phyloP scores from a whole-genome alignment of 192 early-diverging fungal genomes.

The Linnemannia zychae region DNA sequence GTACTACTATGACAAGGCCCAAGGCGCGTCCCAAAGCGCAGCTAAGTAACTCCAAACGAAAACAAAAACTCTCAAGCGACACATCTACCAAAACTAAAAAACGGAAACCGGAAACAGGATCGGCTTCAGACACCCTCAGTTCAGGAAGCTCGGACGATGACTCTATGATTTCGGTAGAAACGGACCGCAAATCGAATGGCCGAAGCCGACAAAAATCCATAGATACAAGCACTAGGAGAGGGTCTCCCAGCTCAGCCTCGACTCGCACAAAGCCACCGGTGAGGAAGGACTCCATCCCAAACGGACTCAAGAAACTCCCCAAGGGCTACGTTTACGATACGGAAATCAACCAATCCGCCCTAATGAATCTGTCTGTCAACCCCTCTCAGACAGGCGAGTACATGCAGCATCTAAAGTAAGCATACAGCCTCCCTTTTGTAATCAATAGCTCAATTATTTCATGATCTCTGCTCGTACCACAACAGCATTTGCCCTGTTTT shows the following conservation, averaged over 20 bases:
- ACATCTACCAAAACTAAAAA: conserved; percentile 14
- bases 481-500: not conserved
- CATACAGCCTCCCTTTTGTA: not conserved
- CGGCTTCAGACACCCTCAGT: conserved; percentile 37
- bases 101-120: conserved; percentile 30
- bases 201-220: not conserved
- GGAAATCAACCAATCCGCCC: conserved; percentile 38
- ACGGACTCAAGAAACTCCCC: conserved; percentile 53
- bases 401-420: conserved; percentile 51
- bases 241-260: not conserved
- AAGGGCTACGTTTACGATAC: conserved; percentile 56
- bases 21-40: not conserved
- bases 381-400: conserved; percentile 53
- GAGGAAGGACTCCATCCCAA: conserved; percentile 31
- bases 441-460: not conserved
- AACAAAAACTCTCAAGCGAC: conserved; percentile 3
- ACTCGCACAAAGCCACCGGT: not conserved
- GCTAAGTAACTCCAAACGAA: conserved; percentile 3
- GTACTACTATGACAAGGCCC: not conserved
- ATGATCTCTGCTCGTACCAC: not conserved
- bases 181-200: not conserved
- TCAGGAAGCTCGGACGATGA: conserved; percentile 38
- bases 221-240: not conserved
- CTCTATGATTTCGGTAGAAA: not conserved
- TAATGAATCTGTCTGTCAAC: conserved; percentile 47